A percentile compares a stretch with the other conserved stretches of the same genome.
Conservation (phyloP, 2,329 filamentous ascomycete species). For the Trichoderma simmonsii region DNA sequence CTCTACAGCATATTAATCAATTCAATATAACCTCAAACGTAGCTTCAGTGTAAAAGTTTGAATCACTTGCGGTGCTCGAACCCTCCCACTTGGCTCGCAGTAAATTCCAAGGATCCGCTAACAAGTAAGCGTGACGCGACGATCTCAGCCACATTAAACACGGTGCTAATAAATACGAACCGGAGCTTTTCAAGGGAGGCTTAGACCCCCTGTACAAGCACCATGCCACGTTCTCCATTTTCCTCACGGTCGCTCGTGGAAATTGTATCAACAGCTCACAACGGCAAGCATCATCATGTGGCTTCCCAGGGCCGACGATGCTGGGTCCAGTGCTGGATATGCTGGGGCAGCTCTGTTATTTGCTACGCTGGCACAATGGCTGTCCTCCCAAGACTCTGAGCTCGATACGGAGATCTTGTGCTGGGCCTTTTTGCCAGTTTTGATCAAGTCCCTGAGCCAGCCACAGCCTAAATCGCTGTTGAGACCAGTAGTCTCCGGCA, state of each 20-base stretch:
- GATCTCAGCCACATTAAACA: constrained; percentile 2
- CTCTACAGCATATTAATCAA: too few species aligned
- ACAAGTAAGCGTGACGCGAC: background rate
- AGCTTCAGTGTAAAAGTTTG: background rate
- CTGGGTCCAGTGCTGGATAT: background rate
- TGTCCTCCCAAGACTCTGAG: constrained; percentile 3
- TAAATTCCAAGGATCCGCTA: background rate
- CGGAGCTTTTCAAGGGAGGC: background rate
- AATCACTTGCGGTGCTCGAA: background rate
- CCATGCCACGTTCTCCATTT: background rate
- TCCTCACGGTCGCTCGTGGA: background rate
- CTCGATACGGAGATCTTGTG: constrained; percentile 4
- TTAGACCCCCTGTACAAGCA: background rate
- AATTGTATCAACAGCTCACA: background rate
- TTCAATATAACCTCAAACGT: background rate
- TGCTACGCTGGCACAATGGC: background rate
- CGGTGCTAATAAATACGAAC: background rate
- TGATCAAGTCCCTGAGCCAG: background rate
- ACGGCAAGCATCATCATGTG: background rate
- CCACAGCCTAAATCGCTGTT: background rate
- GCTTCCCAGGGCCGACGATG: background rate
- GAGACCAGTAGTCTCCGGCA: background rate
- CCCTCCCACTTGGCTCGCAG: background rate
- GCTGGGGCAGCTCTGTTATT: constrained; percentile 8
- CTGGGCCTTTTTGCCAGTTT: background rate